Evolutionary conservation across 1,139 yeast species (phyloP).

Genomic region (Hyphopichia wangnamkhiaoensis): DNA sequence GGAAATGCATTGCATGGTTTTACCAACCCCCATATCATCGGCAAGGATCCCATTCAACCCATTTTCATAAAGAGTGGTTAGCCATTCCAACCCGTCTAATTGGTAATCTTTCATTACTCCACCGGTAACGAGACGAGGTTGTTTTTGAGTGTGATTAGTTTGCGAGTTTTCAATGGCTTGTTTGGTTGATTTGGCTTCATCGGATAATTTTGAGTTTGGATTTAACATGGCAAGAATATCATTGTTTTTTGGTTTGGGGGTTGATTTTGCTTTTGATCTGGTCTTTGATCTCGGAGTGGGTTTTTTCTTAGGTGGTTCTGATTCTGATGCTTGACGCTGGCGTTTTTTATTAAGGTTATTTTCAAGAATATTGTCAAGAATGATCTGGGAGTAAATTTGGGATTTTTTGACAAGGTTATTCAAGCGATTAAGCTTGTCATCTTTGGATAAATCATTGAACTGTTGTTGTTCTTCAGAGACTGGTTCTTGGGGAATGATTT

Average conservation of each 20-base stretch:
- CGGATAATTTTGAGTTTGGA: conserved; percentile 12
- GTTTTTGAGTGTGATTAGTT: conserved; percentile 33
- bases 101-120: conserved; percentile 80
- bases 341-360: conserved; percentile 34
- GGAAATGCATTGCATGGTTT: conserved; percentile 84
- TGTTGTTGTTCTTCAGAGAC: conserved; percentile 32
- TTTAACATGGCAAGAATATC: conserved; percentile 29
- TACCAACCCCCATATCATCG: conserved; percentile 97
- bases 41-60: conserved; percentile 95
- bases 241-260: conserved; percentile 8
- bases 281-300: conserved; percentile 12
- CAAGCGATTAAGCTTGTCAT: conserved; percentile 58
- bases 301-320: conserved; percentile 12
- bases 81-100: conserved; percentile 88
- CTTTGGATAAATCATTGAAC: conserved; percentile 42
- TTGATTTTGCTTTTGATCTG: conserved; percentile 5
- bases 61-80: conserved; percentile 82
- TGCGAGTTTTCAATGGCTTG: conserved; percentile 26
- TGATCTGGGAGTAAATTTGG: conserved; percentile 78
- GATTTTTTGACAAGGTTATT: conserved; percentile 78
- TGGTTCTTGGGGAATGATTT: conserved; percentile 2
- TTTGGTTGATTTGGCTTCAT: conserved; percentile 21
- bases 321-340: conserved; percentile 11
- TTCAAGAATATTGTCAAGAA: conserved; percentile 71
- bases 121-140: conserved; percentile 69